phyloP scores from a whole-genome alignment of 805 yeast genomes.

The Cyberlindnera amylophila region DNA sequence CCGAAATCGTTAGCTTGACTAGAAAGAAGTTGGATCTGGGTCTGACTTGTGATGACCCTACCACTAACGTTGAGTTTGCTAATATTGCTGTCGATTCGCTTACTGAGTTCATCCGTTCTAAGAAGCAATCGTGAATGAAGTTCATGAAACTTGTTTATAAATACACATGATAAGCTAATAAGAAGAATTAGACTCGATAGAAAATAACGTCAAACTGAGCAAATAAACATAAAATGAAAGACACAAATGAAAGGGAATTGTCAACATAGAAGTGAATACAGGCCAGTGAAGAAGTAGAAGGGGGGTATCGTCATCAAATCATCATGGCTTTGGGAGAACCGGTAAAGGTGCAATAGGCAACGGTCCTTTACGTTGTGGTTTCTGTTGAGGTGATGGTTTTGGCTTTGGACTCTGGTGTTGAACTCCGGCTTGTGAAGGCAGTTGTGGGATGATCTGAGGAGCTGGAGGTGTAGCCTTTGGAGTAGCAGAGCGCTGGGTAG shows the following conservation, averaged over 20 bases:
- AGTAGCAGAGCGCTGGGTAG: conserved; percentile 4
- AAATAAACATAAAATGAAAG: too few relatives aligned
- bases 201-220: too few relatives aligned
- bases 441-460: too few relatives aligned
- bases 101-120: conserved; percentile 5
- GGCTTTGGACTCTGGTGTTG: neutral
- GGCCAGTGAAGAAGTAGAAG: too few relatives aligned
- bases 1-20: conserved; percentile 29
- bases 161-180: too few relatives aligned
- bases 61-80: conserved; percentile 13
- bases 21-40: conserved; percentile 19
- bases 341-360: conserved; percentile 1
- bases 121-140: conserved; percentile 3
- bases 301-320: too few relatives aligned
- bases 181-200: too few relatives aligned
- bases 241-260: too few relatives aligned
- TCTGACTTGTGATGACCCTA: conserved; percentile 11
- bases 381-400: neutral
- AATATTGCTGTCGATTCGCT: conserved; percentile 12
- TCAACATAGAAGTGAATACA: too few relatives aligned
- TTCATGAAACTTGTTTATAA: neutral
- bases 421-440: too few relatives aligned
- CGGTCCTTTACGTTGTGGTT: neutral
- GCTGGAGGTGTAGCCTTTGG: conserved; percentile 4
- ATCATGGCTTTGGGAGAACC: neutral